Base-by-base conservation (phyloP, 2,329 filamentous ascomycete species). In the Colletotrichum horii region DNA sequence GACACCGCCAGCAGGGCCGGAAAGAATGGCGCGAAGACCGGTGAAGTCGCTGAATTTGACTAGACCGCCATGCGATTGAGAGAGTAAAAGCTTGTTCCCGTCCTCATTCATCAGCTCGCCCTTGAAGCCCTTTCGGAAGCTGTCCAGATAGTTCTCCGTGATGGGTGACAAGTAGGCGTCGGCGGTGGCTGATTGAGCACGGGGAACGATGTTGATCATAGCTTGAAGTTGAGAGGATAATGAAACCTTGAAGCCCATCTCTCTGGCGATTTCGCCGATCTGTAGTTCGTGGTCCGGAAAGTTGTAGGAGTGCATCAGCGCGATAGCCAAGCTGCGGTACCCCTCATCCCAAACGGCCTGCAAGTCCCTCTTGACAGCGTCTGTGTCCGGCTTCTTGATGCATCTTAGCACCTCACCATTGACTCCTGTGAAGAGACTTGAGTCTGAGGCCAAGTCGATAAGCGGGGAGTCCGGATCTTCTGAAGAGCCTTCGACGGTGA, bases 1-100 rank as follows among this genome's bases (percentile, higher is more conserved):
- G 1, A 95, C 94, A 61, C 94, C 94, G 19, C 93, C 94, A 22
- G 94, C 94, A 6, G 94, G 94, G 0, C 94, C 94, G 2, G 92
- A 94, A 0, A 96, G 83, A 56, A 96, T 94, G 0, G 93, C 93
- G 77, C 91, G 89, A 8, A 95, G 84, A 0, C 94, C 94, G 16
- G 91, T 93, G 80, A 95, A 95, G 70, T 88, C 90, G 76, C 89
- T 87, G 6, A 91, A 90, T 77, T 92, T 90, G 1, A 86, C 84
- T 3, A 89, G 80, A 1, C 87, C 87, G 4, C 87, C 87, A 61
- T 89, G 87, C 0, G 91, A 93, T 79, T 94, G 93, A 34, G 58
- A 61, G 2, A 61, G 58, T 8, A 61, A 32, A 30, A 61, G 58
- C 28, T 61, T 61, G 28, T 32, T 61, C 8, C 58, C 58, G 19